Conservation (phyloP, 176 grass and related monocot genomes). For the Calamus simplicifolius region DNA sequence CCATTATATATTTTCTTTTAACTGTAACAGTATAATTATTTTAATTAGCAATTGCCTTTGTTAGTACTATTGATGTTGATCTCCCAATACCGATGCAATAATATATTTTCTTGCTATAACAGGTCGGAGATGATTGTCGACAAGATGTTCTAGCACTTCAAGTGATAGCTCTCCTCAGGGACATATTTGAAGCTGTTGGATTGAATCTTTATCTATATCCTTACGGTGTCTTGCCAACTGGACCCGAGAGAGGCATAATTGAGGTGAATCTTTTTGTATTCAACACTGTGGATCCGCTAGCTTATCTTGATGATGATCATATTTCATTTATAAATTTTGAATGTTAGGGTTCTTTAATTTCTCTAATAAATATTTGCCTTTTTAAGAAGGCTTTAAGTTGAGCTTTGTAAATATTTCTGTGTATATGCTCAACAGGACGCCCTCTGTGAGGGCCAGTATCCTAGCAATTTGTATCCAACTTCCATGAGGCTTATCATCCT, state of each 20-base stretch:
- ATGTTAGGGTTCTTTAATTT: too few relatives aligned
- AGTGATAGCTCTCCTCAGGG: slow-evolving; percentile 84
- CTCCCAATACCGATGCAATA: slow-evolving; percentile 4
- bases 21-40: too few relatives aligned
- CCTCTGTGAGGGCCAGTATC: too few relatives aligned
- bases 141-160: slow-evolving; percentile 99
- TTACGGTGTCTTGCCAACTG: slow-evolving; percentile 95
- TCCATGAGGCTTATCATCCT: too few relatives aligned
- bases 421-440: too few relatives aligned
- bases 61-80: slow-evolving; percentile 1
- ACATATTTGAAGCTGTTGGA: slow-evolving; percentile 88
- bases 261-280: slow-evolving; percentile 41
- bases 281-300: not conserved
- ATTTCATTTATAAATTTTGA: not conserved
- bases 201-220: slow-evolving; percentile 95
- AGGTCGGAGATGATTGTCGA: slow-evolving; percentile 99
- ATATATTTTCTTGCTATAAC: slow-evolving; percentile 24
- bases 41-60: too few relatives aligned
- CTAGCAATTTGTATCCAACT: too few relatives aligned
- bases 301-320: not conserved
- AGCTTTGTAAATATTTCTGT: too few relatives aligned
- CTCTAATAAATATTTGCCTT: too few relatives aligned
- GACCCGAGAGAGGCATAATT: slow-evolving; percentile 82
- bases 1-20: too few relatives aligned
- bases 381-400: too few relatives aligned